Percentiles rank a stretch among this genome's conserved stretches.
These are phyloP conservation scores for Rhexocercosporidium sp. DNA, from an alignment of 2,329 filamentous ascomycete species.

Conservation along the genomic window DNA sequence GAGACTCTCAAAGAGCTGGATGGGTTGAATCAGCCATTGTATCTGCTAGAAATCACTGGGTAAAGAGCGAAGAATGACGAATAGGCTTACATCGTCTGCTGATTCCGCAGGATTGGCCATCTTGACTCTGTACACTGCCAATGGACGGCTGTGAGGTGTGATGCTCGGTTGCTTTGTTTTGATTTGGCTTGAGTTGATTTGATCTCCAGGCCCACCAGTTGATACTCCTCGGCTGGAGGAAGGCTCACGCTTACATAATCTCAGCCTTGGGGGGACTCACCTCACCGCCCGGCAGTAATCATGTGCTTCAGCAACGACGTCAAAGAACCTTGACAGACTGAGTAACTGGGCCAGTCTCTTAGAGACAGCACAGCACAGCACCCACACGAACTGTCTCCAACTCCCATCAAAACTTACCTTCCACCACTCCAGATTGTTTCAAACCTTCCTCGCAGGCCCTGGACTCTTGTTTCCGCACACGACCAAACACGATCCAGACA, in stretches of 20 bases:
- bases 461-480: background rate
- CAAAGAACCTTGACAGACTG: no score
- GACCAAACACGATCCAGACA: background rate
- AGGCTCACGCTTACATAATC: no score
- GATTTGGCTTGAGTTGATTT: background rate
- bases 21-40: conserved; percentile 29
- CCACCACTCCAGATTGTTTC: no score
- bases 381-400: no score
- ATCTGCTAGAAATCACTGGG: conserved; percentile 7
- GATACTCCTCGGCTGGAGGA: no score
- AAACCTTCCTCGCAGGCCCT: no score
- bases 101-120: conserved; percentile 37
- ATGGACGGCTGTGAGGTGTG: background rate
- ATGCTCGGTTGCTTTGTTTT: background rate
- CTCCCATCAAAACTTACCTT: no score
- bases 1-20: conserved; percentile 64
- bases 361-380: no score
- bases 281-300: no score
- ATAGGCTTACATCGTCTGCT: conserved; percentile 52
- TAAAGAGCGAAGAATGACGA: conserved; percentile 33
- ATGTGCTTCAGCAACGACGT: no score
- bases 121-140: background rate
- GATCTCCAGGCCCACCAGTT: background rate
- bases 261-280: no score
- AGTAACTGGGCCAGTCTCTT: no score